Conservation (phyloP, 1,284 basidiomycete genomes). For the Boletellus deceptivus region DNA sequence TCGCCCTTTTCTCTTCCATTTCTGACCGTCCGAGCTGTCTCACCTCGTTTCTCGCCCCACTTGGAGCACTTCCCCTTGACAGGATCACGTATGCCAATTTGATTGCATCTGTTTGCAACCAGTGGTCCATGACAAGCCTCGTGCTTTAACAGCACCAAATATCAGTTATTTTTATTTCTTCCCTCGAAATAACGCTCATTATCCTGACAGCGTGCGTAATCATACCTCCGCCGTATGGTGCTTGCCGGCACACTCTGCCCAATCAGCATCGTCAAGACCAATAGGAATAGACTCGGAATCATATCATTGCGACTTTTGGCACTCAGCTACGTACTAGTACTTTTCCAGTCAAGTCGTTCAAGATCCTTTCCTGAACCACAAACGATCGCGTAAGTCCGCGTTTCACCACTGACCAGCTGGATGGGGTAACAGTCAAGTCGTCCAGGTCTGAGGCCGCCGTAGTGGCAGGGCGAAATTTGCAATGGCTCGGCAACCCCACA, state of each 20-base stretch:
- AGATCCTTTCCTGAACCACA: constrained; percentile 4
- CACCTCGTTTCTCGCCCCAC: constrained; percentile 26
- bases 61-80: constrained; percentile 9
- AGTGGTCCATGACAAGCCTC: constrained; percentile 19
- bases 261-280: constrained; percentile 10
- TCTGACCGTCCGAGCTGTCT: constrained; percentile 5
- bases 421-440: constrained; percentile 11
- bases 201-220: constrained; percentile 26
- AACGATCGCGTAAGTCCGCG: constrained; percentile 12
- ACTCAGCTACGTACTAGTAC: constrained; percentile 12
- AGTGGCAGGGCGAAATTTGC: neutral
- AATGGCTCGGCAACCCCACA: constrained; percentile 2
- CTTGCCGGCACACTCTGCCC: constrained; percentile 11
- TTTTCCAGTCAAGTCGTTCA: neutral
- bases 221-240: constrained; percentile 19
- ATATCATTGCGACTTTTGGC: constrained; percentile 8
- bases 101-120: constrained; percentile 10
- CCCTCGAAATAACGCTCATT: constrained; percentile 8
- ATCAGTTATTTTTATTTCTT: constrained; percentile 12
- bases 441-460: neutral
- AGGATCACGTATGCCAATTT: constrained; percentile 27
- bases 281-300: constrained; percentile 8
- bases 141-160: constrained; percentile 19
- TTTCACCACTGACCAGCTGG: constrained; percentile 7
- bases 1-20: too few relatives aligned